A percentile compares a stretch with the other conserved stretches of the same genome.
Conservation (phyloP, 2,329 filamentous ascomycete genomes). For the Ceratocystiopsis brevicomis region DNA sequence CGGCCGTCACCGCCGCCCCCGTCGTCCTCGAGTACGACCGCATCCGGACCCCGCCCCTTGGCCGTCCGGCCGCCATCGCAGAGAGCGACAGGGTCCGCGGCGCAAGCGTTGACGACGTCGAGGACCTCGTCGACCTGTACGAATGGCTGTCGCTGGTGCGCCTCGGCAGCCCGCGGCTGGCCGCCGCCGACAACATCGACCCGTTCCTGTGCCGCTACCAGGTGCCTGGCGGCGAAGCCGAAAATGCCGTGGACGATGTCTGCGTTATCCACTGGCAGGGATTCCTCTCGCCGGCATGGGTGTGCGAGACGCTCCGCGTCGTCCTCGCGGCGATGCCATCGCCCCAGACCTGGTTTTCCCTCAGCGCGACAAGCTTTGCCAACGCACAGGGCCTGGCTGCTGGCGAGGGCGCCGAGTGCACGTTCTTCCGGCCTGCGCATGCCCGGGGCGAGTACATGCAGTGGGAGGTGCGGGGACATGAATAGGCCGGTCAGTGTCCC, state of each 20-base stretch:
- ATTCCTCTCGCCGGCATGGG: constrained; percentile 35
- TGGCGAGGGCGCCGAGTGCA: constrained; percentile 29
- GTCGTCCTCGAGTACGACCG: too few species aligned
- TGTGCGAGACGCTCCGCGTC: constrained; percentile 27
- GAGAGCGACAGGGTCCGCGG: constrained; percentile 19
- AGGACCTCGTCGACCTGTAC: constrained; percentile 43
- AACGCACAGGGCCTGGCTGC: constrained; percentile 22
- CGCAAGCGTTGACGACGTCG: constrained; percentile 34
- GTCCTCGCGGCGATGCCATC: constrained; percentile 24
- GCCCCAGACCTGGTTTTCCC: constrained; percentile 32
- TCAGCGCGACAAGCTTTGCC: constrained; percentile 33
- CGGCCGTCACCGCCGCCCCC: constrained; percentile 20
- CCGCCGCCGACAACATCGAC: constrained; percentile 39
- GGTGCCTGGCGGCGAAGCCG: constrained; percentile 24
- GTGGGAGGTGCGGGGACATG: constrained; percentile 36
- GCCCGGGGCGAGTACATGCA: constrained; percentile 35
- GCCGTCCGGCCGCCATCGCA: constrained; percentile 15
- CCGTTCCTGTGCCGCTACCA: constrained; percentile 50
- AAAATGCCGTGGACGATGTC: constrained; percentile 10
- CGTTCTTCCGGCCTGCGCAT: constrained; percentile 31
- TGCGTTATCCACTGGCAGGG: constrained; percentile 41
- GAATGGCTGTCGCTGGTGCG: constrained; percentile 59
- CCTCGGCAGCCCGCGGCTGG: constrained; percentile 45
- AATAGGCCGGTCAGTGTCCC: constrained; percentile 13
- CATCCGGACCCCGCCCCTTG: constrained; percentile 14